Evolutionary conservation across 2,329 filamentous ascomycete species (phyloP), one percentile per base, ranked within the genome.

Genomic region (Botrytis sinoallii): DNA sequence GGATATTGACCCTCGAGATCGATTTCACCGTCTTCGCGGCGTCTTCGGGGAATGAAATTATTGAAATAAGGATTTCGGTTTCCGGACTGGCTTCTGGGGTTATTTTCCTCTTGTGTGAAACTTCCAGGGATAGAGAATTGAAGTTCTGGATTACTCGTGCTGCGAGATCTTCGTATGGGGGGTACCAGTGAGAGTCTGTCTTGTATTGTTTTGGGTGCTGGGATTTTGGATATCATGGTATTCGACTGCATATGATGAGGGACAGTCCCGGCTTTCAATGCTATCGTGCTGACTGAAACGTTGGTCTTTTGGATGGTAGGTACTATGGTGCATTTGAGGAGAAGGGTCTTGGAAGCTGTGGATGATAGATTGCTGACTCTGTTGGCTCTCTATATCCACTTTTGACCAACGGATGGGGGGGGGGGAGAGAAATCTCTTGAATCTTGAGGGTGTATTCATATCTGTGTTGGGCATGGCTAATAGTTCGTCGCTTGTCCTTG

Each of bases 261-360:
- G 29, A 4, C 7, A 2, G 3, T 35, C 7, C 8, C 1, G 29
- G 22, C 0, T 38, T 18, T 35, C 3, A 4, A 48, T n/a, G 10
- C 12, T 18, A 18, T 5, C 0, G 3, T 52, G 3, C 7, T 5
- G 20, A 10, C 2, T 20, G 4, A 12, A 12, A n/a, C 29, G 4
- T n/a, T n/a, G 46, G 6, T 18, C 5, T n/a, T 18, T 35, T 10
- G n/a, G 2, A n/a, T 67, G 22, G 0, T 52, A 2, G 12, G 44
- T 25, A 9, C 32, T 67, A 4, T 9, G 14, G 14, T n/a, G 32
- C 2, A n/a, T 38, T 12, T 40, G 32, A 3, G 32, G 2, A 18
- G 12, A 35, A 12, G 22, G 22, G 1, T 10, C 4, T 25, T 55
- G 32, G 3, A 20, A 67, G 25, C 16, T 29, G 29, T 29, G 35